Conservation (phyloP, 768 basidiomycete genomes). For the Auriscalpium microsporum region DNA sequence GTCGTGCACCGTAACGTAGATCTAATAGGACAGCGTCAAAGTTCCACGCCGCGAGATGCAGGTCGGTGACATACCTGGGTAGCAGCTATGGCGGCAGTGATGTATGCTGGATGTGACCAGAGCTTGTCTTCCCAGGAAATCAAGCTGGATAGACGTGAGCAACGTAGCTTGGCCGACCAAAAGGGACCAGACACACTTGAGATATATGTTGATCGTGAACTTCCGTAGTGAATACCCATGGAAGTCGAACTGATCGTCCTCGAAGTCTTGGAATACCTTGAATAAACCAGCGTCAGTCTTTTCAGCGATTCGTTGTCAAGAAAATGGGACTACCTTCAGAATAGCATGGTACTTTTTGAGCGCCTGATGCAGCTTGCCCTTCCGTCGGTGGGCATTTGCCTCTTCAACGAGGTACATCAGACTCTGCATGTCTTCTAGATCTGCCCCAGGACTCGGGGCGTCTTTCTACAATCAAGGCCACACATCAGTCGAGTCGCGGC, state of each 20-base stretch:
- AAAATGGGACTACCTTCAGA: conserved; percentile 45
- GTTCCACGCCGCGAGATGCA: neutral
- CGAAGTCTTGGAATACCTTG: conserved; percentile 76
- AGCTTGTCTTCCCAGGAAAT: conserved; percentile 76
- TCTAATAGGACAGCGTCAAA: conserved; percentile 33
- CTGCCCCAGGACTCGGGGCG: conserved; percentile 58
- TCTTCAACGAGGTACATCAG: conserved; percentile 79
- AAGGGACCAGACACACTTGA: conserved; percentile 49
- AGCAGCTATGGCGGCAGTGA: conserved; percentile 63
- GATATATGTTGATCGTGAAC: conserved; percentile 78
- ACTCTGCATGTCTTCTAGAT: conserved; percentile 95
- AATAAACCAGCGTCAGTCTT: neutral
- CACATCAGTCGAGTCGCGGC: neutral
- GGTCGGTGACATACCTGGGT: conserved; percentile 40
- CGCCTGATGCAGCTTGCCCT: conserved; percentile 64
- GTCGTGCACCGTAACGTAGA: conserved; percentile 67
- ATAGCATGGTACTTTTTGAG: conserved; percentile 79
- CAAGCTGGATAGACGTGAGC: conserved; percentile 38
- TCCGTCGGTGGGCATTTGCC: conserved; percentile 58
- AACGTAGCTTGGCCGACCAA: neutral
- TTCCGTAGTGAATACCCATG: conserved; percentile 91
- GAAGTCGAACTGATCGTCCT: conserved; percentile 98
- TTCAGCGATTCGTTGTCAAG: neutral
- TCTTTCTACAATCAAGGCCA: conserved; percentile 58
- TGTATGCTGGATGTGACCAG: conserved; percentile 68